These are phyloP conservation scores for Tetracladium setigerum DNA, from an alignment of 495 filamentous ascomycete genomes.

Conservation along the genomic window DNA sequence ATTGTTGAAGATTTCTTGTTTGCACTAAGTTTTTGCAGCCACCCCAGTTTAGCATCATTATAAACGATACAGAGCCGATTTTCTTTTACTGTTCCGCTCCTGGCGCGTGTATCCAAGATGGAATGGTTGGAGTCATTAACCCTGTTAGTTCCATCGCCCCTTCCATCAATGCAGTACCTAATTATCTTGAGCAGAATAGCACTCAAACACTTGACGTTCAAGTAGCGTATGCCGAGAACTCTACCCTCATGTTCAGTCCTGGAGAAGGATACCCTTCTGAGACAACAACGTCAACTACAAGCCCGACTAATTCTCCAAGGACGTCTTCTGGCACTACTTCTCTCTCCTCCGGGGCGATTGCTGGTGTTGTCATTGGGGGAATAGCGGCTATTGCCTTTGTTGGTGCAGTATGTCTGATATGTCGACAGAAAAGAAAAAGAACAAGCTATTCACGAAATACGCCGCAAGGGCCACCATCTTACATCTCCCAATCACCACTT, in stretches of 20 bases:
- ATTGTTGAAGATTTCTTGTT: neutral
- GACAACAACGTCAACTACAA: no score
- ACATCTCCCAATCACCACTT: no score
- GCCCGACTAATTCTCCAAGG: no score
- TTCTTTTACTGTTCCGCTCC: constrained; percentile 56
- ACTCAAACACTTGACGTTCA: constrained; percentile 15
- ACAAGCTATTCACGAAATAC: no score
- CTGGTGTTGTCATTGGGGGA: constrained; percentile 17
- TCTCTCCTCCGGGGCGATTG: constrained; percentile 14
- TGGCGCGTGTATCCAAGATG: constrained; percentile 28
- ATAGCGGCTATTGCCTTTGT: constrained; percentile 5
- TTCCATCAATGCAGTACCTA: no score
- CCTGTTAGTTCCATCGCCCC: constrained; percentile 21
- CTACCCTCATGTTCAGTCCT: constrained; percentile 8
- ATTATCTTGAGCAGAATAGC: no score
- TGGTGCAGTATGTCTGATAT: no score
- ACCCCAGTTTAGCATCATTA: constrained; percentile 36
- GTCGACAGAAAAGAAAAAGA: no score
- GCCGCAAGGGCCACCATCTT: no score
- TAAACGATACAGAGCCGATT: constrained; percentile 51
- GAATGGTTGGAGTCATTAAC: constrained; percentile 45
- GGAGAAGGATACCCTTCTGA: constrained; percentile 11
- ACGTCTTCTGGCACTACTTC: neutral
- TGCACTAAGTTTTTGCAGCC: constrained; percentile 25
- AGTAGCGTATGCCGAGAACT: constrained; percentile 1